Evolutionary conservation across 2,329 filamentous ascomycete species (phyloP).

Genomic region (Xylaria sp.): DNA sequence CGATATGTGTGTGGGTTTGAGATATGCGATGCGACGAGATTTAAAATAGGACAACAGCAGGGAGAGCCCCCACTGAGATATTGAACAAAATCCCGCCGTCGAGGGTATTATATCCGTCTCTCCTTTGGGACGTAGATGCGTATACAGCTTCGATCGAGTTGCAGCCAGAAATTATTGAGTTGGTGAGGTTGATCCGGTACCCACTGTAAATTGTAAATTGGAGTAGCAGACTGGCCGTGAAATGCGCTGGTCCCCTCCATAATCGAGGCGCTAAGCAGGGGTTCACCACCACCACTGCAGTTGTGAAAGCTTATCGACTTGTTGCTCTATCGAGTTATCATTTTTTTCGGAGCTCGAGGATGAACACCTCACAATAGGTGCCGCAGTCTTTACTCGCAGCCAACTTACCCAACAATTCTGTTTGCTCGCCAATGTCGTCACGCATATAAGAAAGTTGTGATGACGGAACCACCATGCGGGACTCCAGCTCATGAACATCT

Average conservation of each 20-base stretch:
- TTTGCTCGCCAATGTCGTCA: slow-evolving; percentile 30
- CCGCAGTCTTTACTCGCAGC: not conserved
- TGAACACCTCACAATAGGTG: not conserved
- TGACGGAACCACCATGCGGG: slow-evolving; percentile 53
- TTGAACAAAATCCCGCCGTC: not conserved
- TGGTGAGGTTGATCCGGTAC: slow-evolving; percentile 23
- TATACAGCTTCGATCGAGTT: not conserved
- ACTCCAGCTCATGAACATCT: slow-evolving; percentile 67
- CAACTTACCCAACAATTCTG: not conserved
- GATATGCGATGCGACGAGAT: not conserved
- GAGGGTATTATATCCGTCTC: not conserved
- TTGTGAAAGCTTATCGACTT: slow-evolving; percentile 14
- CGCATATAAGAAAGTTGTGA: slow-evolving; percentile 46
- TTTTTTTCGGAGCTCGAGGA: not conserved
- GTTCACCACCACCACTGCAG: slow-evolving; percentile 7
- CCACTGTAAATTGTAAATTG: slow-evolving; percentile 34
- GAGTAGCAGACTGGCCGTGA: slow-evolving; percentile 21
- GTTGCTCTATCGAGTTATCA: slow-evolving; percentile 14
- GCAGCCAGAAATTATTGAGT: slow-evolving; percentile 30
- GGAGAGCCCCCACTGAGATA: not conserved
- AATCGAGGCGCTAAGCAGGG: slow-evolving; percentile 22
- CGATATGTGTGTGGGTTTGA: slow-evolving; percentile 17
- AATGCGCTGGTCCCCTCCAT: not conserved
- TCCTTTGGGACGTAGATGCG: not conserved
- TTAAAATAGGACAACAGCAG: not conserved